Percentiles rank a stretch among this genome's conserved stretches.
Evolutionary conservation across 331 rosid species (phyloP).

Genomic region (Quercus phellos): DNA sequence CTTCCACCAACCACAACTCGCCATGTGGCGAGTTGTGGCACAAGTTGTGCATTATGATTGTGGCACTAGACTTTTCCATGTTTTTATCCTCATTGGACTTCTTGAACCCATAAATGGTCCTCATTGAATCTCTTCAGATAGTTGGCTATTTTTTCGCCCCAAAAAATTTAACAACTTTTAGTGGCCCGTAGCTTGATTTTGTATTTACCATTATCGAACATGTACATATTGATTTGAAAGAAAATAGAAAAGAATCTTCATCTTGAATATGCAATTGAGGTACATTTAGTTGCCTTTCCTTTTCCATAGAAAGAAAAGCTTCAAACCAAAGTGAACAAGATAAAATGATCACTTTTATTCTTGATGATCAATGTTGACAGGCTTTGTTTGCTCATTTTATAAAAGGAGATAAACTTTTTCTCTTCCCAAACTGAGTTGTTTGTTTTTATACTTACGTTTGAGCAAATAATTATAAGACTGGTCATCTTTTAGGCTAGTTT

Average conservation of each 20-base stretch:
- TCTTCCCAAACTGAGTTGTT: not conserved
- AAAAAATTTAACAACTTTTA: not conserved
- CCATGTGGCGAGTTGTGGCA: too few species aligned
- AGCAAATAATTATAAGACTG: too few species aligned
- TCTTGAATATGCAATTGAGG: too few species aligned
- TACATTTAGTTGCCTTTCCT: not conserved
- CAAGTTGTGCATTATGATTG: too few species aligned
- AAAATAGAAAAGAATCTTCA: too few species aligned
- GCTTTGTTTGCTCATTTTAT: not conserved
- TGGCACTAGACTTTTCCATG: not conserved
- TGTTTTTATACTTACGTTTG: too few species aligned
- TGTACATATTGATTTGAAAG: too few species aligned
- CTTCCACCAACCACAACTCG: too few species aligned
- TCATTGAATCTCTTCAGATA: slow-evolving; percentile 15
- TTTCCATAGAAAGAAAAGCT: not conserved
- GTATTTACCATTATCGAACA: too few species aligned
- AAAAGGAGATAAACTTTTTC: not conserved
- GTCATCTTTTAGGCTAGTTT: too few species aligned
- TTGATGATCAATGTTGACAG: not conserved
- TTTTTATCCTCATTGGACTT: slow-evolving; percentile 14
- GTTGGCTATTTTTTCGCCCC: too few species aligned
- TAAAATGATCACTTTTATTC: not conserved
- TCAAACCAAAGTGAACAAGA: not conserved
- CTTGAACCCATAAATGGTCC: slow-evolving; percentile 33
- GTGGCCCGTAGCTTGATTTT: too few species aligned